Percentiles rank a stretch among this genome's conserved stretches.
Evolutionary conservation across 768 basidiomycete species (phyloP).

Genomic region (Lactarius trivialis): DNA sequence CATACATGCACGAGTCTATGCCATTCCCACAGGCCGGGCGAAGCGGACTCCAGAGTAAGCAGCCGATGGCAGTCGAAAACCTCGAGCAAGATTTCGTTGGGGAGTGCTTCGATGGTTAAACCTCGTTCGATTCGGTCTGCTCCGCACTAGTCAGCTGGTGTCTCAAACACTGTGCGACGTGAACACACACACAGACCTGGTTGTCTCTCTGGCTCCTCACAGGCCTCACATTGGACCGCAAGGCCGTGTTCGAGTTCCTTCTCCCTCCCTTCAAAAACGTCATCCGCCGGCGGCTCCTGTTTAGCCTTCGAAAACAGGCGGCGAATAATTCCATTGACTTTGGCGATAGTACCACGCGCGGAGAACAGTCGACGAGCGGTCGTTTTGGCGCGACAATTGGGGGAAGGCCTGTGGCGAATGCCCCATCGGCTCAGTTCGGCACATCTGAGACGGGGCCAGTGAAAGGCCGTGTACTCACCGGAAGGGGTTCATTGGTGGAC

Average conservation of each 20-base stretch:
- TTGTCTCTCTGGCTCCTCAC: neutral
- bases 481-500: neutral
- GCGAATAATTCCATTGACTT: neutral
- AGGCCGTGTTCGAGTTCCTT: neutral
- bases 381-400: neutral
- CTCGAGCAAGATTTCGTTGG: slow-evolving; percentile 9
- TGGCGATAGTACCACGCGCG: neutral
- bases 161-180: neutral
- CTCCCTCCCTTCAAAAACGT: neutral
- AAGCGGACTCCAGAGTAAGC: neutral
- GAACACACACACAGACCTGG: neutral
- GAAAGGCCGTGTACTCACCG: neutral
- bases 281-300: neutral
- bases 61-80: slow-evolving; percentile 1
- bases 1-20: slow-evolving; percentile 11
- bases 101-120: neutral
- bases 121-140: neutral
- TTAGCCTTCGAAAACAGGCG: neutral
- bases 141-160: neutral
- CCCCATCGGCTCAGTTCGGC: neutral
- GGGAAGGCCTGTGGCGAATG: neutral
- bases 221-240: neutral
- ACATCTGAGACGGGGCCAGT: neutral
- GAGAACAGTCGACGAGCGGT: neutral
- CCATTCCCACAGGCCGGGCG: slow-evolving; percentile 4